Conservation (phyloP, 306 rosid species). For the Trifolium dubium region DNA sequence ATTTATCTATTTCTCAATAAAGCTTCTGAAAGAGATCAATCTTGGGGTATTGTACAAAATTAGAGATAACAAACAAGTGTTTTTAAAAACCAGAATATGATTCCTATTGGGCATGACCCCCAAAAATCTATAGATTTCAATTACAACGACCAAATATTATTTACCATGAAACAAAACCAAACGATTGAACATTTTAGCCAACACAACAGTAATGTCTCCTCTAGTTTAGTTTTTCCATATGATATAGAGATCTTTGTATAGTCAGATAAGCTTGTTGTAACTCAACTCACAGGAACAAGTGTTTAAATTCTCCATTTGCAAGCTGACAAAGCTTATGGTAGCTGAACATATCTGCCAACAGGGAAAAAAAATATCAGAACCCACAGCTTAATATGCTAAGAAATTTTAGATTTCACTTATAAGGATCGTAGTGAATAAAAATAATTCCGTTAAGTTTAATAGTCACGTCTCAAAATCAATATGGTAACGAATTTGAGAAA, state of each 20-base stretch:
- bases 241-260: constrained; percentile 17
- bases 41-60: too few species aligned
- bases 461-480: constrained; percentile 16
- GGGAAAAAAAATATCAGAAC: constrained; percentile 28
- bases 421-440: neutral
- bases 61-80: constrained; percentile 14
- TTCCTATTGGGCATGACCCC: neutral
- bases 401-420: constrained; percentile 1
- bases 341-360: constrained; percentile 61
- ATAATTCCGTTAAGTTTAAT: neutral
- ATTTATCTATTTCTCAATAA: constrained; percentile 22
- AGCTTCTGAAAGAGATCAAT: constrained; percentile 18
- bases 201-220: constrained; percentile 14
- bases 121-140: constrained; percentile 9
- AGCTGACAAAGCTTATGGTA: constrained; percentile 88
- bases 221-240: constrained; percentile 30
- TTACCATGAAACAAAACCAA: constrained; percentile 30
- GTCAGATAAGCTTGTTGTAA: constrained; percentile 26
- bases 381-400: constrained; percentile 15
- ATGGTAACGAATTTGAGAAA: constrained; percentile 8
- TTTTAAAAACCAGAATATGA: constrained; percentile 5
- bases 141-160: constrained; percentile 23
- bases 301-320: constrained; percentile 83
- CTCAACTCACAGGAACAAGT: constrained; percentile 66
- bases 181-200: constrained; percentile 3